Evolutionary conservation across 768 basidiomycete genomes (phyloP).

Genomic region (Pleurotus platypus): DNA sequence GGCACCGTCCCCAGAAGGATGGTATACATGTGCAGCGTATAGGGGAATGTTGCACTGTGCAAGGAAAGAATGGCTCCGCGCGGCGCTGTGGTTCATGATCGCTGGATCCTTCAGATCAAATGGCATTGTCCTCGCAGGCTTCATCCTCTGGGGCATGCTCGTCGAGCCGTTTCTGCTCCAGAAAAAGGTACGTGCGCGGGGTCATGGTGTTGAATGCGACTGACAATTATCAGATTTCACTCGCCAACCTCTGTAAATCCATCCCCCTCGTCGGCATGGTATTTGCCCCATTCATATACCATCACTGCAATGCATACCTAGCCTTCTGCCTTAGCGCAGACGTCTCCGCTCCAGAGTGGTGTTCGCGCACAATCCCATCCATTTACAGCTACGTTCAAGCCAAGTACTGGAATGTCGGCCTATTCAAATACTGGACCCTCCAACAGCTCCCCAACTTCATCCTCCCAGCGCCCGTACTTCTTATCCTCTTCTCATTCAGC

Average conservation of each 20-base stretch:
- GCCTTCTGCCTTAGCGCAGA: slow-evolving; percentile 53
- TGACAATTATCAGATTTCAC: neutral
- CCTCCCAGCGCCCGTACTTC: slow-evolving; percentile 69
- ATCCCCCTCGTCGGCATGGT: slow-evolving; percentile 41
- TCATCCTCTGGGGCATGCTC: slow-evolving; percentile 71
- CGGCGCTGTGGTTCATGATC: slow-evolving; percentile 58
- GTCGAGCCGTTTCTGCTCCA: slow-evolving; percentile 46
- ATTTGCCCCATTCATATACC: slow-evolving; percentile 63
- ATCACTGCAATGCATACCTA: slow-evolving; percentile 66
- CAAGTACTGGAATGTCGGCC: slow-evolving; percentile 84
- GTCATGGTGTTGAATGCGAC: neutral
- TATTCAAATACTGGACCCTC: slow-evolving; percentile 82
- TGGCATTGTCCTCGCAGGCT: slow-evolving; percentile 72
- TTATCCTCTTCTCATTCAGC: slow-evolving; percentile 42
- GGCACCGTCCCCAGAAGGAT: slow-evolving; percentile 80
- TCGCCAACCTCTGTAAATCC: slow-evolving; percentile 19
- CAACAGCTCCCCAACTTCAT: slow-evolving; percentile 87
- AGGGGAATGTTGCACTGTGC: slow-evolving; percentile 60
- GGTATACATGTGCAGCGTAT: slow-evolving; percentile 82
- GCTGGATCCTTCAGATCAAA: slow-evolving; percentile 75
- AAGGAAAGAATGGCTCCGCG: slow-evolving; percentile 44
- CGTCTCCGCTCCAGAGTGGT: slow-evolving; percentile 52
- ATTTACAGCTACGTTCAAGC: slow-evolving; percentile 82
- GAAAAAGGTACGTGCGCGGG: slow-evolving; percentile 25
- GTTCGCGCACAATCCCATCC: slow-evolving; percentile 52